Base-by-base conservation (phyloP, 2,329 filamentous ascomycete species). In the Ramichloridium luteum region DNA sequence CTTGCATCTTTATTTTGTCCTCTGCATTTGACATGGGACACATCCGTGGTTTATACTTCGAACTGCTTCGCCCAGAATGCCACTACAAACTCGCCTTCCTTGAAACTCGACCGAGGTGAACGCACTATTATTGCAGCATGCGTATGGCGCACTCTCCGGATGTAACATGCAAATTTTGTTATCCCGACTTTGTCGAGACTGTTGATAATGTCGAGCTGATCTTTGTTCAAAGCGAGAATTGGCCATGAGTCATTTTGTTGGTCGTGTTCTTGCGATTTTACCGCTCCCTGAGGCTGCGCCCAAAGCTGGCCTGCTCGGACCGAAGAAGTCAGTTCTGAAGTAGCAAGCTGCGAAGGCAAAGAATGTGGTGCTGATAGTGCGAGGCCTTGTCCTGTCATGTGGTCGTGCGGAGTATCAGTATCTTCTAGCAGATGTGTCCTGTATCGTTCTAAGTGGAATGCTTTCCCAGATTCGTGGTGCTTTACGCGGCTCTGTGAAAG, bases 61-160 rank as follows among this genome's bases (percentile, higher is more conserved):
- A 96, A 94, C 28, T 77, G 68, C 31, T 77, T 67, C 2, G 85
- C 60, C 80, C 82, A 96, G 59, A 96, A 88, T 47, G 66, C 69
- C 34, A 90, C 61, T 18, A 94, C 82, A 10, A 80, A 54, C 49
- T 69, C 72, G 0, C 88, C 88, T 57, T 96, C 86, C 2, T 68
- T 64, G 46, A 85, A 92, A 1, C 57, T 60, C 31, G 68, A 61
- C 51, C 73, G 76, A 23, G 79, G 72, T 39, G 65, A 72, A 22
- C 88, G 71, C 20, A 92, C 76, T 41, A 96, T 82, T 28, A 96
- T 93, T 3, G 86, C 86, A 0, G 86, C 88, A 56, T 96, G 88
- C 38, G 73, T 82, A 53, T 93, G 83, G n/a, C 67, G 61, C 33
- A 74, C 68, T 4, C 85, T 80, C 41, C 80, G 78, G 23, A 90